phyloP scores from a whole-genome alignment of 768 basidiomycete genomes.

The Mycena pura region DNA sequence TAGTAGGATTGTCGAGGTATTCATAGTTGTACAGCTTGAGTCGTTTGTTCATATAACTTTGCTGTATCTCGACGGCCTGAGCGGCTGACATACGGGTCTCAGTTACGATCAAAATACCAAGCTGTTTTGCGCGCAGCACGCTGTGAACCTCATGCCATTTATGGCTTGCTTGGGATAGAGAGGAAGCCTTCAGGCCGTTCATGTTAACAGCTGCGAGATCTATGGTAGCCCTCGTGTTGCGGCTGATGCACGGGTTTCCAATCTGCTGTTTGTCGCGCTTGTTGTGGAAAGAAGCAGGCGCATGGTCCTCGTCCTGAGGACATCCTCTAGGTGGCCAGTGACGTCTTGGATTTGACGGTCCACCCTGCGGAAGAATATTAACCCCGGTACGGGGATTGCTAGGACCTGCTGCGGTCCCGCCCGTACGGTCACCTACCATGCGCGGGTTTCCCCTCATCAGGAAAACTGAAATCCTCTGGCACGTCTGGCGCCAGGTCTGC shows the following conservation, averaged over 20 bases:
- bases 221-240: no score
- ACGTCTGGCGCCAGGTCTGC: no score
- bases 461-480: no score
- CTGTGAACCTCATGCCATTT: no score
- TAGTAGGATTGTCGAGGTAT: neutral
- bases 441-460: neutral
- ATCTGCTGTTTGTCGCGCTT: neutral
- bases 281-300: neutral
- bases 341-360: neutral
- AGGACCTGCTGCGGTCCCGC: neutral
- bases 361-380: neutral
- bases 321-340: neutral
- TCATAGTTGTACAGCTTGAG: neutral
- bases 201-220: neutral
- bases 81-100: neutral
- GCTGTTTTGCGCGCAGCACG: neutral
- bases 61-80: neutral
- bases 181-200: neutral
- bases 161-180: neutral
- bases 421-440: neutral
- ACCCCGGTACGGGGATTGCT: neutral
- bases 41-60: neutral
- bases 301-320: neutral
- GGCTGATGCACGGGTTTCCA: neutral
- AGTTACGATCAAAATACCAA: neutral